Conservation (phyloP, 495 filamentous ascomycete species). For the Aspergillus homomorphus region DNA sequence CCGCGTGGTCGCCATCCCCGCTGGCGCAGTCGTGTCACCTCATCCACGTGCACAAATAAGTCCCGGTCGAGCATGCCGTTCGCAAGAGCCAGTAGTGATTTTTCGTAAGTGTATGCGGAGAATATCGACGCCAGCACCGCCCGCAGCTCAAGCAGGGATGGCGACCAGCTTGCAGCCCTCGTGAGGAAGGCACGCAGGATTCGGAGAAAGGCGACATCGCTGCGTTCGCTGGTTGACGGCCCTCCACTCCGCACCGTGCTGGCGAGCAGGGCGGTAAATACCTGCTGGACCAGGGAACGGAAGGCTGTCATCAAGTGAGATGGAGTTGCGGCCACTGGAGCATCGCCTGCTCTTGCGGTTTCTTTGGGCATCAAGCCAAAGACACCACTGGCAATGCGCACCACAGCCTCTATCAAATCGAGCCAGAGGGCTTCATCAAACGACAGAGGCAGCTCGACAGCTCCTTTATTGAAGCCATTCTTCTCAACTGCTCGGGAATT, state of each 20-base stretch:
- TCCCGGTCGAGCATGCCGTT: conserved; percentile 86
- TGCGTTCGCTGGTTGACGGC: conserved; percentile 36
- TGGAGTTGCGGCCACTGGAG: conserved; percentile 9
- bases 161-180: conserved; percentile 73
- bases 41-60: conserved; percentile 78
- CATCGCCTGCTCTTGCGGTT: conserved; percentile 3
- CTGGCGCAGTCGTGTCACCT: conserved; percentile 71
- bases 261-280: conserved; percentile 82
- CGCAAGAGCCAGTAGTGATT: conserved; percentile 78
- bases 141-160: conserved; percentile 82
- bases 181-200: conserved; percentile 89
- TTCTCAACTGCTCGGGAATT: conserved; percentile 27
- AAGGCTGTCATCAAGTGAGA: conserved; percentile 54
- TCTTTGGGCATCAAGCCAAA: conserved; percentile 37
- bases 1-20: conserved; percentile 85
- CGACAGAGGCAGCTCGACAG: conserved; percentile 60
- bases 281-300: conserved; percentile 79
- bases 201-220: conserved; percentile 77
- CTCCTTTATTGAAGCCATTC: conserved; percentile 38
- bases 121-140: conserved; percentile 85
- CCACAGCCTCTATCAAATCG: conserved; percentile 79
- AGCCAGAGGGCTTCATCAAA: conserved; percentile 86
- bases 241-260: conserved; percentile 50
- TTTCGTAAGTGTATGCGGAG: conserved; percentile 91
- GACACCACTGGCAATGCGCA: conserved; percentile 70